Base-by-base conservation (phyloP, 2,329 filamentous ascomycete genomes). In the Stachybotrys echinatus region DNA sequence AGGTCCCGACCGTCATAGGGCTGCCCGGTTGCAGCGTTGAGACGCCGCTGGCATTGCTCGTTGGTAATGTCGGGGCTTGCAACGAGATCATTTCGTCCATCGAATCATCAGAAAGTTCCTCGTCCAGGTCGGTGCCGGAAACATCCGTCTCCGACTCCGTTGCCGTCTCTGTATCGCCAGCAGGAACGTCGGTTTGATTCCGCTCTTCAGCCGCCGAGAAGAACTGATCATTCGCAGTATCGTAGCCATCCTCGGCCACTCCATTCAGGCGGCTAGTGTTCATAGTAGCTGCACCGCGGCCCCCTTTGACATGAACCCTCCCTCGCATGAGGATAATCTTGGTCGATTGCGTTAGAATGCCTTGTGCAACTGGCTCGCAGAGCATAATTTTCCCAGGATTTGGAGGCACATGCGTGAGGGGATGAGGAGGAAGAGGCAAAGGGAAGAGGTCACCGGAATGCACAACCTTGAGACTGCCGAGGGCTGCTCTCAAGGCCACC, bases 331-430 rank as follows among this genome's bases (percentile, higher is more conserved):
- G 76, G 21, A 99, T 84, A 50, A 99, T 89, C 60, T 88, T 91
- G 17, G 92, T 99, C 12, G 74, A 79, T 1, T 89, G 78, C 8
- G 85, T 79, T 44, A 99, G 66, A 5, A 94, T 68, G 8, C 94
- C 94, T 68, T 99, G 94, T 6, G 89, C 84, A 17, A 97, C 91
- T 8, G 94, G 94, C 65, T 99, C 94, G 65, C 92, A 97, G n/a
- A 95, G 83, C 45, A 89, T 84, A 53, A 97, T 88, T 69, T 87
- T 91, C 40, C 89, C 94, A 0, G 92, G 90, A 40, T 89, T 89
- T 14, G 90, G 82, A 21, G 89, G 84, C 18, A 88, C 82, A 68
- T 96, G 90, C 8, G 91, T 95, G 55, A 95, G 86, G 12, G 91
- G 87, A 67, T 96, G 91, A 3, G 90, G 82, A 8, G 88, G 83